These are phyloP conservation scores for Geosmithia putterillii DNA, from an alignment of 2,329 filamentous ascomycete species.

Conservation along the genomic window DNA sequence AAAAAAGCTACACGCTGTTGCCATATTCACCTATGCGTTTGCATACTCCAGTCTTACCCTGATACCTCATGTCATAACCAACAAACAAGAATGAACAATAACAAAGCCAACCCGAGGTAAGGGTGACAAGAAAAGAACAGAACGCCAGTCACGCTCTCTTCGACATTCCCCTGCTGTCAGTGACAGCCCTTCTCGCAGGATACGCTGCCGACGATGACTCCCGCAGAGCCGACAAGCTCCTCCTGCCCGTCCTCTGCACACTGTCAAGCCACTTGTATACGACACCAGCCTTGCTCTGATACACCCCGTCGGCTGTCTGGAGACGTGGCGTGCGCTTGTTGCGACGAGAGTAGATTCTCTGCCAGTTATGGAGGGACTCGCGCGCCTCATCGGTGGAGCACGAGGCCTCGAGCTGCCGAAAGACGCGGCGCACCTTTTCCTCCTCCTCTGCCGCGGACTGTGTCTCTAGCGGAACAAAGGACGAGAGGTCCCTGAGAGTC, in stretches of 20 bases:
- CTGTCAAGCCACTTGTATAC: slow-evolving; percentile 15
- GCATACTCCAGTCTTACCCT: too few species aligned
- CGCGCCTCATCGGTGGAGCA: slow-evolving; percentile 35
- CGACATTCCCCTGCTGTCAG: background rate
- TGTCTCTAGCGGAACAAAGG: background rate
- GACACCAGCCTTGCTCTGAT: slow-evolving; percentile 5
- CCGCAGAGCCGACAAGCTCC: slow-evolving; percentile 7
- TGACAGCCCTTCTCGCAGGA: background rate
- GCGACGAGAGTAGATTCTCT: slow-evolving; percentile 32
- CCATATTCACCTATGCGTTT: too few species aligned
- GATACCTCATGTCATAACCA: too few species aligned
- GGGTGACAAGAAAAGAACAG: too few species aligned
- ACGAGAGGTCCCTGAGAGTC: too few species aligned
- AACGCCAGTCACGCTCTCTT: slow-evolving; percentile 1
- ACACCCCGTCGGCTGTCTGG: slow-evolving; percentile 15
- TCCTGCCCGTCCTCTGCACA: slow-evolving; percentile 1
- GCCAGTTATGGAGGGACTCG: slow-evolving; percentile 34
- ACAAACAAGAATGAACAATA: too few species aligned
- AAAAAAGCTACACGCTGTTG: too few species aligned
- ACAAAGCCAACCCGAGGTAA: too few species aligned
- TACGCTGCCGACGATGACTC: background rate
- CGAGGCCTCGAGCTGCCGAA: slow-evolving; percentile 29
- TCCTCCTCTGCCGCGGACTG: slow-evolving; percentile 21
- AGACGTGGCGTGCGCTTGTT: slow-evolving; percentile 19
- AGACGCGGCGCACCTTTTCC: slow-evolving; percentile 27